Evolutionary conservation across 1,284 basidiomycete genomes (phyloP), one percentile per base, ranked within the genome.

Genomic region (Ganoderma multipileum): DNA sequence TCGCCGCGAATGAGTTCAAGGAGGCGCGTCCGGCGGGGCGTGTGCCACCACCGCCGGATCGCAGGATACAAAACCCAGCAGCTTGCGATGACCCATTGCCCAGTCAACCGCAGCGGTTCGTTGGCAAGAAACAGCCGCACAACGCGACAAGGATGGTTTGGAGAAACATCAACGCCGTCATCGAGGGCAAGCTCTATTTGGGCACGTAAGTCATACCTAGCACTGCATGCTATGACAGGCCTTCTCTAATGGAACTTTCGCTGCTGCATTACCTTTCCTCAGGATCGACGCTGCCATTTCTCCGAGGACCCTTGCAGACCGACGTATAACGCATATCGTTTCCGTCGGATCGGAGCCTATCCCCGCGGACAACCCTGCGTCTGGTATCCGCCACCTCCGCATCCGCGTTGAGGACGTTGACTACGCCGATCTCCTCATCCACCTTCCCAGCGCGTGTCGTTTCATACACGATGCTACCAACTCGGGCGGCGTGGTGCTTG

Each of bases 381-480:
- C 91, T 71, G 92, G 92, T 47, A 85, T 91, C 65, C 79, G 79
- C 58, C 92, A 94, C 77, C 81, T 90, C 79, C 89, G 92, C 65
- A 89, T 94, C 73, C 83, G 87, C 61, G 85, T 94, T 55, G 89
- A 93, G 75, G 95, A 96, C 79, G 88, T 93, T 72, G 93, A 94
- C 76, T 92, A 94, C 74, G 94, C 91, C 72, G 91, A 95, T 77
- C 87, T 96, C 64, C 84, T 95, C 66, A 91, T 94, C 57, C 86
- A 92, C 76, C 84, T 96, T 68, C 91, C 92, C n/a, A 79, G 82
- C 47, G 90, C 93, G 26, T 91, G 93, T 77, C 88, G 84, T 61
- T 96, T 95, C 79, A 95, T 97, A 74, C 87, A 95, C 74, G 80
- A 88, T 55, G 93, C 94, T 14, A 79, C 95, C 61, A 80, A 82